Evolutionary conservation across 208 protist genomes (phyloP).

Genomic region (Leptomonas seymouri): DNA sequence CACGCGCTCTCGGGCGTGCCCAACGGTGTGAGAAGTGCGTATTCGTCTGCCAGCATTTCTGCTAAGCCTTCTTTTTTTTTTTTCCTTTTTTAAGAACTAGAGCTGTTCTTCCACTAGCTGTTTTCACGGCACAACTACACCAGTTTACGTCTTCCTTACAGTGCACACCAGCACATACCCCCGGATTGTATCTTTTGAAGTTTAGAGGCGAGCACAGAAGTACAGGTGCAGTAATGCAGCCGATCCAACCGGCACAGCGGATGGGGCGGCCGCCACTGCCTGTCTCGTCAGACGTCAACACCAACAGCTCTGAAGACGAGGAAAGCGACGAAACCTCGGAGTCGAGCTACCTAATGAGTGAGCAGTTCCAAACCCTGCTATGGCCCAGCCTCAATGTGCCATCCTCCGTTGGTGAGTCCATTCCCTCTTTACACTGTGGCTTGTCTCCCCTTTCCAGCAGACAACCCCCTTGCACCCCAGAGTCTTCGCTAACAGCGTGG

Average conservation of each 20-base stretch:
- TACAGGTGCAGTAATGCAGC: conserved; percentile 11
- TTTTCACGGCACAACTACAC: too few relatives aligned
- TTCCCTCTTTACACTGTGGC: conserved; percentile 4
- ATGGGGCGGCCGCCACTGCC: conserved; percentile 21
- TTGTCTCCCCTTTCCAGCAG: conserved; percentile 16
- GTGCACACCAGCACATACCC: too few relatives aligned
- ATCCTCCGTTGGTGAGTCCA: neutral
- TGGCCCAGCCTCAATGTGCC: conserved; percentile 15
- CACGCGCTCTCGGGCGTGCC: too few relatives aligned
- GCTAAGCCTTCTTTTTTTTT: too few relatives aligned
- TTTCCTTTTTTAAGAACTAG: too few relatives aligned
- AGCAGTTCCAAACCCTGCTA: conserved; percentile 21
- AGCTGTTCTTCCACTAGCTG: too few relatives aligned
- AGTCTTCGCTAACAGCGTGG: conserved; percentile 32
- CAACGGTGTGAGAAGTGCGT: too few relatives aligned
- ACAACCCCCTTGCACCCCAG: conserved; percentile 14
- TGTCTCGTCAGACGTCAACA: neutral
- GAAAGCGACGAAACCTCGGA: conserved; percentile 19
- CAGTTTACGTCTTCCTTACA: too few relatives aligned
- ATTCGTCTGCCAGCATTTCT: too few relatives aligned
- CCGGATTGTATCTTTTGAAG: too few relatives aligned
- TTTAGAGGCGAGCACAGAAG: too few relatives aligned
- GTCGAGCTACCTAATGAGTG: conserved; percentile 19
- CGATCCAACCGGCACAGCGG: conserved; percentile 26
- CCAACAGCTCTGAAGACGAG: conserved; percentile 20